phyloP scores from a whole-genome alignment of 805 yeast species.

The Blastobotrys americana region DNA sequence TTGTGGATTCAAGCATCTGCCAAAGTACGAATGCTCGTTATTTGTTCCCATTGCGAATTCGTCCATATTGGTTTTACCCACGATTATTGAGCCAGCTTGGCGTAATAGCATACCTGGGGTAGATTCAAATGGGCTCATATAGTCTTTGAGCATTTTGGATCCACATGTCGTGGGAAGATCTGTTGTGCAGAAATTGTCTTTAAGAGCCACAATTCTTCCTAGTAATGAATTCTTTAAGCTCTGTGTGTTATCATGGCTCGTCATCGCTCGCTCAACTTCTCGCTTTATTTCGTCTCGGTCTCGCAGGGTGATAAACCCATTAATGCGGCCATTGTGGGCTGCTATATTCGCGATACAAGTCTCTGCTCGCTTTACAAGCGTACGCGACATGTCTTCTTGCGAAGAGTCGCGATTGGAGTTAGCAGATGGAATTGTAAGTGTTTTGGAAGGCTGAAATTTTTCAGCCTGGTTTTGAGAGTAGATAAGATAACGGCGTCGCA shows the following conservation, averaged over 20 bases:
- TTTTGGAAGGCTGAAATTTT: too few relatives aligned
- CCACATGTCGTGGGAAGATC: slow-evolving; percentile 71
- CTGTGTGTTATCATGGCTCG: slow-evolving; percentile 7
- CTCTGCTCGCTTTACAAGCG: slow-evolving; percentile 14
- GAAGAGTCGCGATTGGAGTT: too few relatives aligned
- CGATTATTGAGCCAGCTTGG: slow-evolving; percentile 40
- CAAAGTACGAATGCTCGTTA: slow-evolving; percentile 30
- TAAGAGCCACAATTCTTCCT: slow-evolving; percentile 44
- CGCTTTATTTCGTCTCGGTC: slow-evolving; percentile 11
- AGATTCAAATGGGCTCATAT: slow-evolving; percentile 73
- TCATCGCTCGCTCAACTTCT: slow-evolving; percentile 8
- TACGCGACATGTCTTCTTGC: too few relatives aligned
- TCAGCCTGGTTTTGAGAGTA: too few relatives aligned
- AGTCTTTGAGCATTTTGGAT: slow-evolving; percentile 52
- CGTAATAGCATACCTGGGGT: slow-evolving; percentile 57
- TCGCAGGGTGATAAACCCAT: slow-evolving; percentile 26
- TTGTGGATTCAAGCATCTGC: slow-evolving; percentile 36
- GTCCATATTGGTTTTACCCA: slow-evolving; percentile 88
- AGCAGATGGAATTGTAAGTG: too few relatives aligned
- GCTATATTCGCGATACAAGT: slow-evolving; percentile 24
- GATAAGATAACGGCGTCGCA: too few relatives aligned
- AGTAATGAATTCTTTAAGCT: slow-evolving; percentile 9
- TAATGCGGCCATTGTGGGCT: slow-evolving; percentile 21
- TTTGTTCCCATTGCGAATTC: slow-evolving; percentile 93
- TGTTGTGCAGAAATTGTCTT: slow-evolving; percentile 73